These are phyloP conservation scores for Pleurotus citrinopileatus DNA, from an alignment of 768 basidiomycete species.

Conservation along the genomic window DNA sequence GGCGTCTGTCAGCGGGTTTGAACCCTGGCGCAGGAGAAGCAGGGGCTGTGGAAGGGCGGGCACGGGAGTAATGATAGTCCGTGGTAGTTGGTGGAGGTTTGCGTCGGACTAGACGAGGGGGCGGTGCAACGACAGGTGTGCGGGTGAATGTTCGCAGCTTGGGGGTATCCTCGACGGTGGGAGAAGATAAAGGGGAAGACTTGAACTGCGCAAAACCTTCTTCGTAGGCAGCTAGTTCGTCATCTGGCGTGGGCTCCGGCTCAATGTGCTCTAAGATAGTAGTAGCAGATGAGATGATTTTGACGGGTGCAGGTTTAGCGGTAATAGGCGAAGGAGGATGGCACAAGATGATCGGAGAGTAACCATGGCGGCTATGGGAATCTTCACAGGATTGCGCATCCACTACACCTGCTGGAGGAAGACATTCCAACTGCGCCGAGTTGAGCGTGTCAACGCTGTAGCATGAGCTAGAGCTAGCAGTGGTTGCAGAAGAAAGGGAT, in stretches of 20 bases:
- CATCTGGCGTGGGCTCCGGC: neutral
- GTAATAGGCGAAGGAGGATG: neutral
- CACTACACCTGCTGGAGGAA: neutral
- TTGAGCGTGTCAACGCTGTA: constrained; percentile 3
- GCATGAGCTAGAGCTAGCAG: constrained; percentile 5
- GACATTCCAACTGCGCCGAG: neutral
- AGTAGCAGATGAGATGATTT: neutral
- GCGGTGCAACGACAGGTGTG: neutral
- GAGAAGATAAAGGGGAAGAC: neutral
- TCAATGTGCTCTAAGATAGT: neutral
- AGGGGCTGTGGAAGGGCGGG: constrained; percentile 4
- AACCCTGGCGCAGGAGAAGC: neutral
- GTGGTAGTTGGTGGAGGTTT: neutral
- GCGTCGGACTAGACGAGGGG: constrained; percentile 1
- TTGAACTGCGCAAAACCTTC: constrained; percentile 5
- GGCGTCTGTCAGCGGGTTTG: neutral
- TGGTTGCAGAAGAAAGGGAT: constrained; percentile 4
- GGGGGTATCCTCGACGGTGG: neutral
- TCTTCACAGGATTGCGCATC: neutral
- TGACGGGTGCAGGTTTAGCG: neutral
- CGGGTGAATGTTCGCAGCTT: constrained; percentile 3
- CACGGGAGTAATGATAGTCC: neutral
- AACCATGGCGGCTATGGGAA: neutral
- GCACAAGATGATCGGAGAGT: neutral
- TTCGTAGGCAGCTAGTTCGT: constrained; percentile 1